Base-by-base conservation (phyloP, 1,284 basidiomycete genomes). In the Blastosporella zonata region DNA sequence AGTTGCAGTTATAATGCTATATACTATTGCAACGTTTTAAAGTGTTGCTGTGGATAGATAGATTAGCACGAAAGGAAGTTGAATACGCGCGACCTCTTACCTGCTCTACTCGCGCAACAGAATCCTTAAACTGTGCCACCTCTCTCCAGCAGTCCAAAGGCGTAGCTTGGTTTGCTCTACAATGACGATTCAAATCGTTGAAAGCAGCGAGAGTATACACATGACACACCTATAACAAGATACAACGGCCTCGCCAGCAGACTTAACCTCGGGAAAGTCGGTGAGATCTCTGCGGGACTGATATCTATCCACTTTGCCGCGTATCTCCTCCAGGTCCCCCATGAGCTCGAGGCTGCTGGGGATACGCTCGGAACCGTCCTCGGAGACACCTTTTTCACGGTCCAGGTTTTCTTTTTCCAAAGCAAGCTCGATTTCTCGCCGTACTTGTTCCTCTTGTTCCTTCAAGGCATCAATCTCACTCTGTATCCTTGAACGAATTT, bases 361-460 rank as follows among this genome's bases (percentile, higher is more conserved):
- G 40, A 82, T 63, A 27, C 73, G 69, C 18, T 59, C 63, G 49
- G 59, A 59, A 21, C 61, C 66, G 18, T 70, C 71, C 34, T 73
- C 76, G 6, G 75, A 73, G 71, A 78, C 74, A 27, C 61, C 62
- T 54, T 70, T 73, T 66, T 90, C 89, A 49, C 75, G 74, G 65
- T 90, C 84, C 39, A 90, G 64, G 64, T 90, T 91, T 69, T 91
- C 88, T 68, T 82, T 85, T 69, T 90, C 85, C 31, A 91, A 70
- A 2, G 84, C 85, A 31, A 61, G 67, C 59, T 87, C 82, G 41
- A 91, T 88, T 64, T 88, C 78, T 45, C 70, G 67, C 35, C 75
- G 77, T 3, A 90, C 82, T 18, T 69, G 64, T 55, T 82, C 79
- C 62, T 90, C 88, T 58, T 87, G 79, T 33, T 73, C 69, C 36